Conservation (phyloP, 202 grass and related monocot genomes). For the Brachypodium distachyon region DNA sequence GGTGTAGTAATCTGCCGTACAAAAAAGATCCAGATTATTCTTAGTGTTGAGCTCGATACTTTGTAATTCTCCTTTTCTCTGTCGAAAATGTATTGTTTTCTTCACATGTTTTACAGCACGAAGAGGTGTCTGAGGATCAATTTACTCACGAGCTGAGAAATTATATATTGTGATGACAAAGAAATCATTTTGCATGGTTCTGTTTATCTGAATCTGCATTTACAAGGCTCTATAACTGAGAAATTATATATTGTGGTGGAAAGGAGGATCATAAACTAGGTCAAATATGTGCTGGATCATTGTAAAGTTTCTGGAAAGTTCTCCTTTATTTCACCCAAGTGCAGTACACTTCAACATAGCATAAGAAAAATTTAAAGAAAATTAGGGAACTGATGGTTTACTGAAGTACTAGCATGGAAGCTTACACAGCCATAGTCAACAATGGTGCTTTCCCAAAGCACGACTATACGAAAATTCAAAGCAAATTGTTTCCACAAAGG, state of each 20-base stretch:
- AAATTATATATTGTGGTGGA: not conserved
- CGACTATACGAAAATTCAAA: not conserved
- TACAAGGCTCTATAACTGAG: not conserved
- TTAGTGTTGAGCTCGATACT: conserved; percentile 20
- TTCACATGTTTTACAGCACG: not conserved
- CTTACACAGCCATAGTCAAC: not conserved
- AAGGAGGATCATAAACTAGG: not conserved
- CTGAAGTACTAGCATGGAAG: not conserved
- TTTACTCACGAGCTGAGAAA: conserved; percentile 28
- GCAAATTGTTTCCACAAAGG: not conserved
- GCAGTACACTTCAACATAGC: not conserved
- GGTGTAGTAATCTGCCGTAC: conserved; percentile 30
- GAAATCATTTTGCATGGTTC: not conserved
- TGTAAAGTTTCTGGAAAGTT: not conserved
- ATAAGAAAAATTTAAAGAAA: not conserved
- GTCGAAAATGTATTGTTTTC: conserved; percentile 17
- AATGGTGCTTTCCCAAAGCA: not conserved
- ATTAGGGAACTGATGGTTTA: too few species aligned
- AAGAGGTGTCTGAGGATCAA: not conserved
- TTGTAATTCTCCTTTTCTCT: conserved; percentile 15
- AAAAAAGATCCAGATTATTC: conserved; percentile 34
- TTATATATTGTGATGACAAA: conserved; percentile 2
- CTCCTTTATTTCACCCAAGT: not conserved
- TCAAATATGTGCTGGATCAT: not conserved
- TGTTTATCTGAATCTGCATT: not conserved